A percentile compares a stretch with the other conserved stretches of the same genome.
Evolutionary conservation across 306 rosid species (phyloP).

Genomic region (Cucumis melo): DNA sequence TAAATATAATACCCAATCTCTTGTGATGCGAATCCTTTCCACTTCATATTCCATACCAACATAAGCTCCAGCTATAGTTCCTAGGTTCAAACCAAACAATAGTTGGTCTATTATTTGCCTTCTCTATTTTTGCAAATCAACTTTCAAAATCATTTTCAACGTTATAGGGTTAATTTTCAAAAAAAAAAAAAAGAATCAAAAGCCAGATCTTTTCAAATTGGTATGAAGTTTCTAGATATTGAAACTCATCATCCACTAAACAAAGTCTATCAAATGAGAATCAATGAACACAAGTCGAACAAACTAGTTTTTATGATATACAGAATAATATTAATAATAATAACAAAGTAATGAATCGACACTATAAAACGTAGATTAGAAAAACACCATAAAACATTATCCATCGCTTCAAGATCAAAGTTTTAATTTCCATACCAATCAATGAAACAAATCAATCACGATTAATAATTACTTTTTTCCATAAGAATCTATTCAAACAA

Average conservation of each 20-base stretch:
- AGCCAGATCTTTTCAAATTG: not conserved
- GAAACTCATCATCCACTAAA: not conserved
- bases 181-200: too few relatives aligned
- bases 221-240: not conserved
- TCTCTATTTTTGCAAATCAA: not conserved
- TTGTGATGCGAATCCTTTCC: constrained; percentile 58
- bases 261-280: not conserved
- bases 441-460: not conserved
- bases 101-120: not conserved
- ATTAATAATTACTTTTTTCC: not conserved
- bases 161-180: not conserved
- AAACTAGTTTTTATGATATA: too few relatives aligned
- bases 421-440: not conserved
- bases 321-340: too few relatives aligned
- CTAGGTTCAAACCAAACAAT: constrained; percentile 20
- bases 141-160: not conserved
- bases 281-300: too few relatives aligned
- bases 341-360: too few relatives aligned
- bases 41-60: constrained; percentile 75
- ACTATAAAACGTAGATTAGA: too few relatives aligned
- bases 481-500: not conserved
- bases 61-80: constrained; percentile 62
- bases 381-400: not conserved
- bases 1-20: constrained; percentile 79
- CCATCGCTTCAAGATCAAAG: not conserved